Conservation (phyloP, 441 rosid genomes). For the Erodium chrysanthum region DNA sequence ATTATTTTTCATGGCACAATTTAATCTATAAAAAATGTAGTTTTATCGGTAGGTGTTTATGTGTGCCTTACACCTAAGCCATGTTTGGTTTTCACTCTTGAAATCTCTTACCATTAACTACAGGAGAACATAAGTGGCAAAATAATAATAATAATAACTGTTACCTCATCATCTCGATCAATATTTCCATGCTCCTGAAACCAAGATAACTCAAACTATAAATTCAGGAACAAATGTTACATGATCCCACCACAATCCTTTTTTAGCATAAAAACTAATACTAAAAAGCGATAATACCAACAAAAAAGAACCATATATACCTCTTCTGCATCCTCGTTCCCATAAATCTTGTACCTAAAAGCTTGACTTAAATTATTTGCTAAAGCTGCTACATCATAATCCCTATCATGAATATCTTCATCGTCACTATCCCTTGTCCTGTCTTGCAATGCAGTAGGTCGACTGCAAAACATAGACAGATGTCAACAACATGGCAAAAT, state of each 20-base stretch:
- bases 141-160: slow-evolving; percentile 3
- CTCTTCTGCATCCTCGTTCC: slow-evolving; percentile 73
- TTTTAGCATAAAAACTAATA: background rate
- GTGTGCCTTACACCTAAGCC: too few relatives aligned
- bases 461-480: slow-evolving; percentile 37
- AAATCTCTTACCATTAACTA: slow-evolving; percentile 6
- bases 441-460: slow-evolving; percentile 86
- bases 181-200: slow-evolving; percentile 16
- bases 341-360: slow-evolving; percentile 74
- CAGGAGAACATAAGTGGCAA: background rate
- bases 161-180: slow-evolving; percentile 78
- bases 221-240: background rate
- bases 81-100: background rate
- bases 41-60: too few relatives aligned
- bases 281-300: background rate
- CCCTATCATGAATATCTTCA: slow-evolving; percentile 79
- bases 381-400: slow-evolving; percentile 89
- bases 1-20: background rate
- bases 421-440: slow-evolving; percentile 88
- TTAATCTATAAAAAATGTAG: background rate
- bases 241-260: background rate
- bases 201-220: background rate
- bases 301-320: slow-evolving; percentile 25
- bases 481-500: background rate
- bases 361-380: slow-evolving; percentile 87